Evolutionary conservation across 208 protist genomes (phyloP), one percentile per base, ranked within the genome.

Genomic region (Trypanosoma avium): DNA sequence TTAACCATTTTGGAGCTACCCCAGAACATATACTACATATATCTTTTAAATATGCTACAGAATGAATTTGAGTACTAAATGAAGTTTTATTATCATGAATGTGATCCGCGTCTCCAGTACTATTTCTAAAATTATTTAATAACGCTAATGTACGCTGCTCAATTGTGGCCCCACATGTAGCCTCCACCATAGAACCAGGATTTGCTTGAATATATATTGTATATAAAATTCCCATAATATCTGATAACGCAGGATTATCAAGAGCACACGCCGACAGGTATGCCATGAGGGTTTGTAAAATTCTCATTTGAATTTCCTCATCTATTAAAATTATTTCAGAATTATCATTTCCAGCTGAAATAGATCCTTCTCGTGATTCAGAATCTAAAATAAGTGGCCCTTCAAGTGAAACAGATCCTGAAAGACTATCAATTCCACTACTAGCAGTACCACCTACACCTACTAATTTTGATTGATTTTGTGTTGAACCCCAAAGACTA

Each of bases 11-110:
- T 12, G 77, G 62, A n/a, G 59, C 19, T 32, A 26, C 30, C 0
- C 59, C 69, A 36, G 53, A 22, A n/a, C 58, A 67, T 1, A 91
- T 52, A 22, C 59, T 65, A 55, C 81, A 88, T n/a, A 91, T 40
- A 62, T 91, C 84, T 54, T 84, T 87, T 21, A 83, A 58, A 56
- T 81, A 87, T 2, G 76, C 69, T n/a, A 79, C 75, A 7, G 75
- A 65, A 17, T 85, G 75, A 57, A 91, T 68, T 56, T 84, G 83
- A 10, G 70, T 70, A 9, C 62, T 71, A 49, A 86, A 70, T 24
- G 71, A 73, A 0, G 64, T 22, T 13, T 36, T 21, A 27, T 52
- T 52, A 40, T 64, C 56, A 7, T 59, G 30, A 10, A 27, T 57
- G 4, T 52, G 17, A 19, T 30, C 48, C 12, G 10, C 33, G 38